Base-by-base conservation (phyloP, 2,329 filamentous ascomycete genomes). In the Cladophialophora yegresii region DNA sequence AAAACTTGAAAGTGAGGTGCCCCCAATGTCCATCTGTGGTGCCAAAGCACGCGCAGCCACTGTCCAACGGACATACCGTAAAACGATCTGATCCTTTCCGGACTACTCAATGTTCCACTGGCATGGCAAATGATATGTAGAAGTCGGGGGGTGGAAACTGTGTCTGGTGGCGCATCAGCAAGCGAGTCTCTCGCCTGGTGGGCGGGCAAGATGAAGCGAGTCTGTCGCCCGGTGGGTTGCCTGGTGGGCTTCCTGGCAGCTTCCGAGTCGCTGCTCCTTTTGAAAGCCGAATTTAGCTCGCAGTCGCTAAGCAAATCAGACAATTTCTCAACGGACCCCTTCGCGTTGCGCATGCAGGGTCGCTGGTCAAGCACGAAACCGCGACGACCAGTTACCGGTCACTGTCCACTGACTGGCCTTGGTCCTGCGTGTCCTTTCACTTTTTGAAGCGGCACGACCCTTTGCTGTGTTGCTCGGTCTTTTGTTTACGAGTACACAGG, bases 261-360 rank as follows among this genome's bases (percentile, higher is more conserved):
- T 5, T 58, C 55, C 55, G 33, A 8, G 36, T 30, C 40, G 55
- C 40, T 22, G 45, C 43, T 28, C 33, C 40, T 23, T 20, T 26
- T 23, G 40, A 30, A 40, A 49, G 55, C 40, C 36, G 55, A 22
- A 45, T 58, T 58, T 58, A 49, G 55, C 55, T 45, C 40, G 33
- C 40, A 13, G 30, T 58, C 49, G 43, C 43, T 61, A 61, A 61
- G 49, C 58, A 61, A 61, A 61, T 61, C 49, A 61, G 40, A 61
- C 32, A 61, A 54, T 59, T 59, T 58, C 55, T 49, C 45, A 16
- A 43, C 57, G 4, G 32, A 16, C 45, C 12, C 23, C 4, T 47
- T 26, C 53, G 32, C 53, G 40, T 16, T 16, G 53, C 40, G 36
- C 47, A 26, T 50, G 47, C 47, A 50, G 47, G 47, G 51, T 54